phyloP scores from a whole-genome alignment of 768 basidiomycete genomes.

The Leccinum sublutescens region DNA sequence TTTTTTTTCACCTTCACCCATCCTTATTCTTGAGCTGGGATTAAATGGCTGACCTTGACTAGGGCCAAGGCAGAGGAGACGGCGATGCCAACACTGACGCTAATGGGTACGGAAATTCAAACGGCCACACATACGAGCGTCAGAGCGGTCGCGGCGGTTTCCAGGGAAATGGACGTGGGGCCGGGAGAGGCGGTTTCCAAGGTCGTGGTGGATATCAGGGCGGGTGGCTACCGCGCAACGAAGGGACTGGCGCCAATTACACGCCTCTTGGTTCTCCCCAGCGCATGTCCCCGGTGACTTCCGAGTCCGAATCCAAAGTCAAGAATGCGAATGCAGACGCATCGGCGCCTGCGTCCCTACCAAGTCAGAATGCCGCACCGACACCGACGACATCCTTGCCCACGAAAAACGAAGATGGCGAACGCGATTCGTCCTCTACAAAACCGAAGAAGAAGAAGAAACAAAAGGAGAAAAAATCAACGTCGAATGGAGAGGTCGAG shows the following conservation, averaged over 20 bases:
- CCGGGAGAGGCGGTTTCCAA: slow-evolving; percentile 33
- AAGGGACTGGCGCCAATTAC: slow-evolving; percentile 63
- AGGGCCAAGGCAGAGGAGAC: background rate
- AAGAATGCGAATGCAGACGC: background rate
- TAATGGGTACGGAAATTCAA: slow-evolving; percentile 17
- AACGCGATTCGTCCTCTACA: background rate
- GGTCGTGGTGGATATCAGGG: slow-evolving; percentile 28
- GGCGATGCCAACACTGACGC: background rate
- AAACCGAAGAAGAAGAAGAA: slow-evolving; percentile 23
- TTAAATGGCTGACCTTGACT: background rate
- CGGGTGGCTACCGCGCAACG: slow-evolving; percentile 20
- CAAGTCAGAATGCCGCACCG: background rate
- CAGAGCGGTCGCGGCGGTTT: slow-evolving; percentile 9
- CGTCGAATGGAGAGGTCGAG: slow-evolving; percentile 1
- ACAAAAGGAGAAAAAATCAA: slow-evolving; percentile 21
- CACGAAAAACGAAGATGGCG: slow-evolving; percentile 3
- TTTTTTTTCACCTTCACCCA: background rate
- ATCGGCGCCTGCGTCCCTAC: background rate
- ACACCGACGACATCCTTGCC: background rate
- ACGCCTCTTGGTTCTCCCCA: slow-evolving; percentile 66
- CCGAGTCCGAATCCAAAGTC: slow-evolving; percentile 3
- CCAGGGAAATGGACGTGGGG: slow-evolving; percentile 32
- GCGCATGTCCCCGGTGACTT: slow-evolving; percentile 46
- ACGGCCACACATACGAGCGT: slow-evolving; percentile 13
- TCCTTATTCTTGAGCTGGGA: background rate